These are phyloP conservation scores for Termitomyces heimii DNA, from an alignment of 768 basidiomycete genomes.

Conservation along the genomic window DNA sequence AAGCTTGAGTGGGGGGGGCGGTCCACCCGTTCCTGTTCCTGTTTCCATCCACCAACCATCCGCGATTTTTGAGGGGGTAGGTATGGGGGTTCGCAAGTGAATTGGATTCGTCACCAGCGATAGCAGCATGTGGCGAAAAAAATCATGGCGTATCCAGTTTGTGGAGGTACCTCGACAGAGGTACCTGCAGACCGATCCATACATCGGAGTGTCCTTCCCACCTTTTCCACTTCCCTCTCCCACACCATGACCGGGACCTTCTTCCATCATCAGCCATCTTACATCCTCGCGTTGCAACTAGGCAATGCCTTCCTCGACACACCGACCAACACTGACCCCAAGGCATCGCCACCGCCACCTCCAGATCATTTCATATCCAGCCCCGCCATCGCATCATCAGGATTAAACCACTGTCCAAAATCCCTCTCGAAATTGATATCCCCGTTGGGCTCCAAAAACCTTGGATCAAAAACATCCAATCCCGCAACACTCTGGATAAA, in stretches of 20 bases:
- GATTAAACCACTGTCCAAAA: slow-evolving; percentile 74
- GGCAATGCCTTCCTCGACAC: not conserved
- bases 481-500: slow-evolving; percentile 40
- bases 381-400: slow-evolving; percentile 32
- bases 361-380: slow-evolving; percentile 15
- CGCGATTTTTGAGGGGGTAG: not conserved
- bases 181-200: not conserved
- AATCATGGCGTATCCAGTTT: not conserved
- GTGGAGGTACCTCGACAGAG: not conserved
- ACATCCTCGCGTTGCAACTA: not conserved
- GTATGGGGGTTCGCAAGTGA: not conserved
- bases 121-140: not conserved
- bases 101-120: not conserved
- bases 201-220: not conserved
- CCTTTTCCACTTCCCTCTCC: not conserved
- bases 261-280: not conserved
- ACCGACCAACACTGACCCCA: not conserved
- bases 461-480: slow-evolving; percentile 36
- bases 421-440: slow-evolving; percentile 66
- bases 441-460: slow-evolving; percentile 38
- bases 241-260: not conserved
- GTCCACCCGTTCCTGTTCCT: slow-evolving; percentile 5
- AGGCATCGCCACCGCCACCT: not conserved
- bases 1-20: not conserved
- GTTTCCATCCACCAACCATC: slow-evolving; percentile 4